Conservation (phyloP, 1,284 basidiomycete species). For the Marasmius fiardii region DNA sequence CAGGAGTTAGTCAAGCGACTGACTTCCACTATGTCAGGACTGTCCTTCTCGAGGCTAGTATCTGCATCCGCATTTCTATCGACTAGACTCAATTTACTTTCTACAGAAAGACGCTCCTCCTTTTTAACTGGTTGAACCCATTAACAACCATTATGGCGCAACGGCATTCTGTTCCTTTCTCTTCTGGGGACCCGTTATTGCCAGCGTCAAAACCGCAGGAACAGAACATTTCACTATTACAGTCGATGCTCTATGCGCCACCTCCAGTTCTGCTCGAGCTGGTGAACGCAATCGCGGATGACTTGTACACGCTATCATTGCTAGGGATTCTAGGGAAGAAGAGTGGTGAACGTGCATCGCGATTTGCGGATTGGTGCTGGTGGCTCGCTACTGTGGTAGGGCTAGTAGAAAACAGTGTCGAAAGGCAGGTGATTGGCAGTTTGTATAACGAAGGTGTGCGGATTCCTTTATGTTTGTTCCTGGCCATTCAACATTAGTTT, state of each 20-base stretch:
- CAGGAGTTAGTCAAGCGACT: constrained; percentile 54
- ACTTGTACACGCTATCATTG: constrained; percentile 68
- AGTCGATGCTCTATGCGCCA: constrained; percentile 69
- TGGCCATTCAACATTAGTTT: constrained; percentile 10
- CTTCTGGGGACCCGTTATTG: constrained; percentile 32
- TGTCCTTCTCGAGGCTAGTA: constrained; percentile 69
- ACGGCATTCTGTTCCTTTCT: constrained; percentile 52
- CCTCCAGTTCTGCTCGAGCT: constrained; percentile 82
- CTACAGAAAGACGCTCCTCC: constrained; percentile 67
- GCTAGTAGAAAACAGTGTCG: constrained; percentile 76
- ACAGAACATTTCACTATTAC: constrained; percentile 47
- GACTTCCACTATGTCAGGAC: constrained; percentile 54
- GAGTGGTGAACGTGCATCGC: constrained; percentile 62
- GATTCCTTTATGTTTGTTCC: constrained; percentile 2
- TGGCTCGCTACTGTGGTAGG: constrained; percentile 71
- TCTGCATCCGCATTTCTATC: neutral
- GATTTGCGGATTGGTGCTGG: constrained; percentile 83
- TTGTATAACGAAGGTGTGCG: constrained; percentile 56
- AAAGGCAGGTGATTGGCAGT: constrained; percentile 62
- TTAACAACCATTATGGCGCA: constrained; percentile 64
- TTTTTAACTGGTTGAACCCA: constrained; percentile 80
- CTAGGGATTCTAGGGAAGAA: constrained; percentile 64
- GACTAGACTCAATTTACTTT: constrained; percentile 1
- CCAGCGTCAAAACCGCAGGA: constrained; percentile 31
- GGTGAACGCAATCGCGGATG: constrained; percentile 69